Percentiles rank a stretch among this genome's conserved stretches.
Evolutionary conservation across 371 early-diverging fungal species (phyloP).

Genomic region (Dichotomocladium elegans): DNA sequence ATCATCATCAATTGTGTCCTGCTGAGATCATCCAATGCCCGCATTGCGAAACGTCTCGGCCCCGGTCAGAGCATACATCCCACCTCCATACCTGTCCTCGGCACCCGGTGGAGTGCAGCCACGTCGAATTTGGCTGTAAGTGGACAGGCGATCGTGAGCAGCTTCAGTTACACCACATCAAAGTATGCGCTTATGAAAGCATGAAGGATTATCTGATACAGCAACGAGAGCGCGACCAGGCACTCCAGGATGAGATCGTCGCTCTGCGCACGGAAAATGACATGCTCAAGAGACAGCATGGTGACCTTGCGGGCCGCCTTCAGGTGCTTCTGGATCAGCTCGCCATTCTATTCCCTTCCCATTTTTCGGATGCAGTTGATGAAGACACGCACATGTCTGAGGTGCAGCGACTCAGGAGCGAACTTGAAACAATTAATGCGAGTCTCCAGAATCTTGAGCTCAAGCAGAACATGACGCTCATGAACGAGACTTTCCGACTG

Average conservation of each 20-base stretch:
- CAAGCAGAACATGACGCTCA: conserved; percentile 67
- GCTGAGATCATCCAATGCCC: conserved; percentile 56
- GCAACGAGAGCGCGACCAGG: conserved; percentile 43
- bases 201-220: conserved; percentile 52
- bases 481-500: conserved; percentile 63
- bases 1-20: conserved; percentile 58
- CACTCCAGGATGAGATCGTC: conserved; percentile 43
- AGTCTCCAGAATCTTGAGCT: conserved; percentile 58
- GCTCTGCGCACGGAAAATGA: conserved; percentile 41
- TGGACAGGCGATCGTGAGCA: conserved; percentile 56
- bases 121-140: conserved; percentile 56
- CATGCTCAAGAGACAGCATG: conserved; percentile 39
- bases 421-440: conserved; percentile 57
- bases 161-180: conserved; percentile 32
- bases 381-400: conserved; percentile 33
- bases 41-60: conserved; percentile 49
- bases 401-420: conserved; percentile 51
- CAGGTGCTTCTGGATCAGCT: conserved; percentile 36
- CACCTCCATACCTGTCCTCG: conserved; percentile 55
- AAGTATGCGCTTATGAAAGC: conserved; percentile 56
- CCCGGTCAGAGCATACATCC: conserved; percentile 44
- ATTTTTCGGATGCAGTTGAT: conserved; percentile 25
- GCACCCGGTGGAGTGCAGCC: conserved; percentile 44
- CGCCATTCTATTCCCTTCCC: conserved; percentile 35
- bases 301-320: conserved; percentile 38